Conservation (phyloP, 2,329 filamentous ascomycete species). For the Trichophyton benhamiae region DNA sequence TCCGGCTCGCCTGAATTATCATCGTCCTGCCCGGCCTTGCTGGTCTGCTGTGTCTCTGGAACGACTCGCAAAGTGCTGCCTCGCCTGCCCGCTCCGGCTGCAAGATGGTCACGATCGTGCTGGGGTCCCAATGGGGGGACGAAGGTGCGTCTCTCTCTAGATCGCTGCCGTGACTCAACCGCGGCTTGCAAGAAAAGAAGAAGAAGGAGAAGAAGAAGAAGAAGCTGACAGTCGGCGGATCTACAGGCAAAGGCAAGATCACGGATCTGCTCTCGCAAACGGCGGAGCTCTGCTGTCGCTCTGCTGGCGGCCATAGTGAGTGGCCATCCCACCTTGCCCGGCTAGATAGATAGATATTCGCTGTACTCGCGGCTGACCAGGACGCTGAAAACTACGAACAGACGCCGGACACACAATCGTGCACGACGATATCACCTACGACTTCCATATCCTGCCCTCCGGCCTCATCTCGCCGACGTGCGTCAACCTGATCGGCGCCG, state of each 20-base stretch:
- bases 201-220: background rate
- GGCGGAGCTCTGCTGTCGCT: slow-evolving; percentile 34
- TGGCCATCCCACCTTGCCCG: slow-evolving; percentile 8
- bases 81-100: background rate
- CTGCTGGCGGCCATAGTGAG: slow-evolving; percentile 37
- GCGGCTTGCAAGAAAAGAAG: no score
- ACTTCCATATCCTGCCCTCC: slow-evolving; percentile 37
- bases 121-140: slow-evolving; percentile 39
- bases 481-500: slow-evolving; percentile 37
- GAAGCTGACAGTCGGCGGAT: slow-evolving; percentile 5
- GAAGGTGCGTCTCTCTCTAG: slow-evolving; percentile 26
- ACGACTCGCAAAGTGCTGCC: no score
- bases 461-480: slow-evolving; percentile 32
- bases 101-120: slow-evolving; percentile 31
- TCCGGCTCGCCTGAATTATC: no score
- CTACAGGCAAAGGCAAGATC: slow-evolving; percentile 36
- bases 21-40: background rate
- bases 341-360: background rate
- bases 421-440: slow-evolving; percentile 34
- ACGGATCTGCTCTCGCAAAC: slow-evolving; percentile 36
- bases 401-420: slow-evolving; percentile 39
- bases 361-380: background rate
- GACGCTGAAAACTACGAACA: slow-evolving; percentile 12
- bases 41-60: background rate
- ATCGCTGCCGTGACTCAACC: background rate